Percentiles rank a stretch among this genome's conserved stretches.
Conservation (phyloP, 768 basidiomycete species). For the Collybia nuda region DNA sequence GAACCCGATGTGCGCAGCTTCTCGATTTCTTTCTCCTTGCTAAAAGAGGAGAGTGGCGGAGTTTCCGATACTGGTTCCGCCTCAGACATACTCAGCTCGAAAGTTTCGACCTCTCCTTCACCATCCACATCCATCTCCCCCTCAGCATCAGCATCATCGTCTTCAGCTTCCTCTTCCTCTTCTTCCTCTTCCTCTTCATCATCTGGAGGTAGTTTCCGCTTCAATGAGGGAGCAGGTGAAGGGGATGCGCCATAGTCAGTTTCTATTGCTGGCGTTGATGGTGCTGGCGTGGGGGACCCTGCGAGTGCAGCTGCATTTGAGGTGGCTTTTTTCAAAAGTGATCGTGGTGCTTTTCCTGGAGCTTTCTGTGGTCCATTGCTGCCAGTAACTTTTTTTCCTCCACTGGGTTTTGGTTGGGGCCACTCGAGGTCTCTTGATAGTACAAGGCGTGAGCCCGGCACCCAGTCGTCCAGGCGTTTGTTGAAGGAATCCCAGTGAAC, state of each 20-base stretch:
- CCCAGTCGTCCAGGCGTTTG: constrained; percentile 98
- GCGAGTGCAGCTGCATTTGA: constrained; percentile 64
- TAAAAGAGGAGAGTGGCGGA: constrained; percentile 65
- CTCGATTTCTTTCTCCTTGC: constrained; percentile 98
- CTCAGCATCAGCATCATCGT: constrained; percentile 57
- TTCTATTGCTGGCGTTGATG: constrained; percentile 21
- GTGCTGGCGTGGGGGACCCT: constrained; percentile 55
- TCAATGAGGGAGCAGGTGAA: constrained; percentile 58
- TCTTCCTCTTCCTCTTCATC: constrained; percentile 69
- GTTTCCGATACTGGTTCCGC: constrained; percentile 42
- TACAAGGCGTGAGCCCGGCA: constrained; percentile 83
- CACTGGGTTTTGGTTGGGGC: constrained; percentile 82
- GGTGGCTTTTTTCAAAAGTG: constrained; percentile 68
- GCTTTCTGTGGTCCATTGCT: constrained; percentile 45
- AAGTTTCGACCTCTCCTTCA: constrained; percentile 71
- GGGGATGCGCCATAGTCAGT: constrained; percentile 45
- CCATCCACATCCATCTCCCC: constrained; percentile 77
- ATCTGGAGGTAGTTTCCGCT: constrained; percentile 68
- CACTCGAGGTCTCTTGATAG: constrained; percentile 87
- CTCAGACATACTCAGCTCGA: constrained; percentile 59
- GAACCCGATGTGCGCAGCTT: constrained; percentile 96
- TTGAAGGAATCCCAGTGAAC: constrained; percentile 99
- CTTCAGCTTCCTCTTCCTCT: constrained; percentile 55
- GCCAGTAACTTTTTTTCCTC: constrained; percentile 50
- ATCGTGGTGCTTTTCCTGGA: constrained; percentile 63